phyloP scores from a whole-genome alignment of 441 rosid genomes.

The Lepidium campestre region DNA sequence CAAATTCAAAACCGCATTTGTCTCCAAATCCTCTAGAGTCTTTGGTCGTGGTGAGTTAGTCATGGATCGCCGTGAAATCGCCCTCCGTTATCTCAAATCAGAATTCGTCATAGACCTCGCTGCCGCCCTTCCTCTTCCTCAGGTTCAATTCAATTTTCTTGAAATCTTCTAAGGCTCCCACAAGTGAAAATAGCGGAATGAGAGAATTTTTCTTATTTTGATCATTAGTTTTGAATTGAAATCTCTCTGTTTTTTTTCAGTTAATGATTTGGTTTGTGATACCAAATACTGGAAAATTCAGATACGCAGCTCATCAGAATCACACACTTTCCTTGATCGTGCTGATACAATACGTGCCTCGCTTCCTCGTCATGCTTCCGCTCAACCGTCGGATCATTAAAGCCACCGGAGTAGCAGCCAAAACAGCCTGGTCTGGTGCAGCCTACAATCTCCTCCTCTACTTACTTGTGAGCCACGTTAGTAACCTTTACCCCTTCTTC shows the following conservation, averaged over 20 bases:
- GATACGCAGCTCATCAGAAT: slow-evolving; percentile 47
- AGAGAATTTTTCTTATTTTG: background rate
- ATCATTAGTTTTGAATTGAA: background rate
- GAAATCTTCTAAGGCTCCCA: background rate
- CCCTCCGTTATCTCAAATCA: slow-evolving; percentile 55
- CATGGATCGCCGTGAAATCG: slow-evolving; percentile 59
- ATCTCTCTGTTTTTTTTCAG: slow-evolving; percentile 29
- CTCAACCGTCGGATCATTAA: slow-evolving; percentile 63
- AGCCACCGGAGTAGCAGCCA: slow-evolving; percentile 76
- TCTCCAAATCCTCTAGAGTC: slow-evolving; percentile 67
- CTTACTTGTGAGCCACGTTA: slow-evolving; percentile 83
- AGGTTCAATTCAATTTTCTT: slow-evolving; percentile 32
- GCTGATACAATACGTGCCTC: slow-evolving; percentile 73
- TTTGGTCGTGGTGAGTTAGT: slow-evolving; percentile 92
- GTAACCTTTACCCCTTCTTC: slow-evolving; percentile 2
- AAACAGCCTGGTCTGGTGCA: slow-evolving; percentile 91
- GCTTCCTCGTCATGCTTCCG: slow-evolving; percentile 64
- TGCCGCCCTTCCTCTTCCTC: slow-evolving; percentile 90
- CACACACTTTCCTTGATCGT: slow-evolving; percentile 68
- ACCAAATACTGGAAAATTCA: slow-evolving; percentile 44
- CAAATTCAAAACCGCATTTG: slow-evolving; percentile 74
- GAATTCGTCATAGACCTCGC: slow-evolving; percentile 66
- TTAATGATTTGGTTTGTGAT: slow-evolving; percentile 72
- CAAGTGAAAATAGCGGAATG: background rate
- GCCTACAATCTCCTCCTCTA: slow-evolving; percentile 80